Base-by-base conservation (phyloP, 306 rosid species). In the Heteromeles arbutifolia region DNA sequence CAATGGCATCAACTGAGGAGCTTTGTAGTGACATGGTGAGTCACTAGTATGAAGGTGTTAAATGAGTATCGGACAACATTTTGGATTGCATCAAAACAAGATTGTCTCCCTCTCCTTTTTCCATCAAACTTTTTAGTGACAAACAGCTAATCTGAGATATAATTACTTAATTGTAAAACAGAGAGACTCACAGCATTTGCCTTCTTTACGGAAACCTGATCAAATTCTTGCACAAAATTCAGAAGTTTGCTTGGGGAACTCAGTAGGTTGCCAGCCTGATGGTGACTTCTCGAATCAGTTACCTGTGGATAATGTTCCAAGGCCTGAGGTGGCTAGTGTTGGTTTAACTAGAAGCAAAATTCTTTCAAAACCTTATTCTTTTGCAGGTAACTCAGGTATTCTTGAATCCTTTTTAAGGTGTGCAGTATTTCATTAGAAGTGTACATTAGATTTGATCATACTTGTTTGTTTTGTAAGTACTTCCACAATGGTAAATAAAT, bases 341-440 rank as follows among this genome's bases (percentile, higher is more conserved):
- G 87, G 91, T 84, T 87, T 91, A 81, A 67, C 89, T 24, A 83
- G 87, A 77, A 87, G 79, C 85, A 92, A 77, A 78, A 84, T 78
- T 74, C 83, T 83, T 78, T 82, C 90, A 24, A 87, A 85, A 74
- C 77, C 96, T 71, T 87, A 82, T 84, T 86, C 91, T 74, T 87
- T 91, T 81, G 84, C 86, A 24, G 81, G 85, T 77, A 88, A 74
- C 82, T 75, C 95, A 80, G 97, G 97, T 94, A 87, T 74, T 84
- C 74, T 41, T 59, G 53, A 19, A 26, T 53, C 37, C 72, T 41
- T 70, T 74, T 62, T 73, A 41, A 28, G 22, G 25, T 50, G 26
- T 59, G 26, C 28, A 32, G 34, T 72, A 3, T 56, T 34, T 14
- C n/a, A 15, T 59, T 25, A 19, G 14, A 43, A 13, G 68, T 25